phyloP scores from a whole-genome alignment of 2,329 filamentous ascomycete species.

The Ascochyta viciae-villosae region DNA sequence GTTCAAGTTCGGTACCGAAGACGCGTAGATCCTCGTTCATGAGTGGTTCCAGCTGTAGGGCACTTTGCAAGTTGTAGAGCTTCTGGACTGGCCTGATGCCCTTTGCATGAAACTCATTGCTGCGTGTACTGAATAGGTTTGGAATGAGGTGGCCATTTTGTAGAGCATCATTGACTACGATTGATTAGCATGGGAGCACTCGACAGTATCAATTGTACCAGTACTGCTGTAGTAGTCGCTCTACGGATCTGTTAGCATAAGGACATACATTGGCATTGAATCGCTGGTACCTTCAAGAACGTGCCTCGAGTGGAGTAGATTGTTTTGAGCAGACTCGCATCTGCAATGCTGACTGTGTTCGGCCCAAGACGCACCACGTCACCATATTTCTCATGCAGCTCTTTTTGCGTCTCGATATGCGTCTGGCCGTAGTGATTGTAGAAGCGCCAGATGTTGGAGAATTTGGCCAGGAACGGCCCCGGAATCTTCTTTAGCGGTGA shows the following conservation, averaged over 20 bases:
- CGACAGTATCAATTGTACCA: background rate
- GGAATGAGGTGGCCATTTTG: constrained; percentile 39
- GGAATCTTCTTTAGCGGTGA: constrained; percentile 43
- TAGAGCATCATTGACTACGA: constrained; percentile 40
- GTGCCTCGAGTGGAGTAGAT: constrained; percentile 44
- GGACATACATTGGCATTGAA: background rate
- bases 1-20: constrained; percentile 35
- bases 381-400: constrained; percentile 40
- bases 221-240: constrained; percentile 38
- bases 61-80: constrained; percentile 35
- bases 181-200: background rate
- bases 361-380: constrained; percentile 40
- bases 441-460: constrained; percentile 44
- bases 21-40: constrained; percentile 35
- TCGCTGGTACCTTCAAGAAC: constrained; percentile 34
- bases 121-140: constrained; percentile 44
- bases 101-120: constrained; percentile 38
- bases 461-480: constrained; percentile 43
- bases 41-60: constrained; percentile 35
- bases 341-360: constrained; percentile 39
- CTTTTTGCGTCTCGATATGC: constrained; percentile 40
- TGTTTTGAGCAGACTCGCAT: constrained; percentile 39
- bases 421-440: constrained; percentile 36
- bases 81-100: constrained; percentile 39
- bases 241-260: constrained; percentile 17